These are phyloP conservation scores for Calonectria naviculata DNA, from an alignment of 2,329 filamentous ascomycete species.

Conservation along the genomic window DNA sequence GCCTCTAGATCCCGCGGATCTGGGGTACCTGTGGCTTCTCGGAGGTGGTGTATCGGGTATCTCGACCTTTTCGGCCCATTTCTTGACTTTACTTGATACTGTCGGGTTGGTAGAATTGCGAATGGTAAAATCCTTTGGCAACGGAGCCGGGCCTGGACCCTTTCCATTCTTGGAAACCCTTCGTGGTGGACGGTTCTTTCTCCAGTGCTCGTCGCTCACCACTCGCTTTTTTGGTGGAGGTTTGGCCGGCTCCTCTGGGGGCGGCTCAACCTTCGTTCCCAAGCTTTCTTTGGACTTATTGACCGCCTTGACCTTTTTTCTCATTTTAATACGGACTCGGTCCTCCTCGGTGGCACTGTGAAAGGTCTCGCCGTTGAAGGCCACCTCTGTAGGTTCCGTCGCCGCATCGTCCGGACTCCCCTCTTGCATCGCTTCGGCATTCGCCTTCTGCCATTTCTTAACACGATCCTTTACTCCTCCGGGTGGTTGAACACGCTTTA, in stretches of 20 bases:
- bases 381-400: conserved; percentile 71
- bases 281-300: conserved; percentile 43
- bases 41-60: conserved; percentile 53
- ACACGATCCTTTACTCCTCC: conserved; percentile 82
- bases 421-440: conserved; percentile 70
- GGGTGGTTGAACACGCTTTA: conserved; percentile 69
- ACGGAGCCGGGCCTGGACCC: conserved; percentile 42
- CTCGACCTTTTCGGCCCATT: conserved; percentile 70
- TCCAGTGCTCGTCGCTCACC: conserved; percentile 93
- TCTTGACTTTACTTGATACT: conserved; percentile 68
- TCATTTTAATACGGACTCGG: conserved; percentile 66
- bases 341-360: conserved; percentile 72
- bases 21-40: conserved; percentile 50
- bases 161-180: conserved; percentile 50
- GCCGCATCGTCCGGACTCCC: conserved; percentile 63
- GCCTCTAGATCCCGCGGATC: conserved; percentile 44
- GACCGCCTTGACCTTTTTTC: conserved; percentile 55
- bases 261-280: conserved; percentile 35
- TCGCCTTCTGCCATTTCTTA: conserved; percentile 85
- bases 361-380: conserved; percentile 66
- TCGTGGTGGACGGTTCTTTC: conserved; percentile 65
- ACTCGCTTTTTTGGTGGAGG: conserved; percentile 88
- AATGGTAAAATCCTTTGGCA: conserved; percentile 70
- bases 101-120: conserved; percentile 65
- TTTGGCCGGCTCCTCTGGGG: conserved; percentile 45